phyloP scores from a whole-genome alignment of 805 yeast species.

The Zygosaccharomyces kombuchaensis region DNA sequence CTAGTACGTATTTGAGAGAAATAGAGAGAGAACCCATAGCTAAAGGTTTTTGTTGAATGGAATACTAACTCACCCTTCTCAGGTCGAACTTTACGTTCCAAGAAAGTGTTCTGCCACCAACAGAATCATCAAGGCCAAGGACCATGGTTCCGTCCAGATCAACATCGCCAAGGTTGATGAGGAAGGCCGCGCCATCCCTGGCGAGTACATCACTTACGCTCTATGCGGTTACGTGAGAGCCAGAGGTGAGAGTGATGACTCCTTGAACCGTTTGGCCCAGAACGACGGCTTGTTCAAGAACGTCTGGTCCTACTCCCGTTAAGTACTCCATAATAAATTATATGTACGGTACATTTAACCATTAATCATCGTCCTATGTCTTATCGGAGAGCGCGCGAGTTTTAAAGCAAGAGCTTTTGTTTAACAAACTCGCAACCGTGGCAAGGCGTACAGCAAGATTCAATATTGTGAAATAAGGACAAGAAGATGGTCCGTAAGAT shows the following conservation, averaged over 20 bases:
- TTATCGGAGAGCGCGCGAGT: background rate
- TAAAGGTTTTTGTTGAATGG: background rate
- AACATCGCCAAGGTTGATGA: constrained; percentile 98
- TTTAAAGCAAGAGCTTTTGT: background rate
- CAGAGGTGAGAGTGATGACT: constrained; percentile 99
- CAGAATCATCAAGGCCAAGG: constrained; percentile 99
- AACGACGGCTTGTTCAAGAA: constrained; percentile 96
- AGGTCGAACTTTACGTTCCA: constrained; percentile 99
- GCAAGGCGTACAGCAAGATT: background rate
- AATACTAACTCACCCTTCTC: constrained; percentile 24
- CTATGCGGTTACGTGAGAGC: constrained; percentile 95
- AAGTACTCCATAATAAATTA: constrained; percentile 30
- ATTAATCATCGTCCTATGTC: constrained; percentile 1
- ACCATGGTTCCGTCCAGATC: constrained; percentile 98
- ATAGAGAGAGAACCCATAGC: background rate
- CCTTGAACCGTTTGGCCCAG: constrained; percentile 98
- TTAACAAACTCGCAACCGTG: background rate
- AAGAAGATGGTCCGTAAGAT: background rate
- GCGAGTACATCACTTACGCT: constrained; percentile 91
- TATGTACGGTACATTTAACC: background rate
- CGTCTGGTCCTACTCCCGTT: constrained; percentile 94
- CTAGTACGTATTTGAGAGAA: constrained; percentile 62
- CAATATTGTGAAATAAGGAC: background rate
- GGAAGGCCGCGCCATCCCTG: constrained; percentile 91
- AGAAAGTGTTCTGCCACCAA: constrained; percentile 99